Conservation (phyloP, 2,329 filamentous ascomycete species). For the Zopfia rhizophila region DNA sequence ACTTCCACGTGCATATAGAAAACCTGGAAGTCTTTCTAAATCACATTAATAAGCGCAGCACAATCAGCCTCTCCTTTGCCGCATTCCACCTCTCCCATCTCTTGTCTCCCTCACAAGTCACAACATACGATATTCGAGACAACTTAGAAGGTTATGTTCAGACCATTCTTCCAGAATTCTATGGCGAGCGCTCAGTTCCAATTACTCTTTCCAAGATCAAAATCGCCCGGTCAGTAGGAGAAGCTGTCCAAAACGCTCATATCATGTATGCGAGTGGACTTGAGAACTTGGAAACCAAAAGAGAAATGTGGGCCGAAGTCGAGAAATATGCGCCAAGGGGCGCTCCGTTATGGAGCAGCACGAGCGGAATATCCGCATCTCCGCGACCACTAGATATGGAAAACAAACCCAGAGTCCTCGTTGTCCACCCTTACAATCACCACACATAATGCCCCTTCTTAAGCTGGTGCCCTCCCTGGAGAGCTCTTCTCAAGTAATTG, state of each 20-base stretch:
- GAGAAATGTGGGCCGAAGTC: slow-evolving; percentile 62
- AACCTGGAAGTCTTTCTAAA: slow-evolving; percentile 27
- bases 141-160: slow-evolving; percentile 59
- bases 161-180: slow-evolving; percentile 56
- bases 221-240: slow-evolving; percentile 42
- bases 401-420: slow-evolving; percentile 58
- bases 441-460: slow-evolving; percentile 69
- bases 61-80: slow-evolving; percentile 67
- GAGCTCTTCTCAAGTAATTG: slow-evolving; percentile 53
- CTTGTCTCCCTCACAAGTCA: slow-evolving; percentile 51
- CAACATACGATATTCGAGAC: slow-evolving; percentile 62
- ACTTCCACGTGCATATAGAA: too few relatives aligned
- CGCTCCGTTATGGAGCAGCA: slow-evolving; percentile 67
- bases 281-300: slow-evolving; percentile 64
- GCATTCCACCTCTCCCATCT: slow-evolving; percentile 63
- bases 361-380: slow-evolving; percentile 67
- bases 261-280: slow-evolving; percentile 71
- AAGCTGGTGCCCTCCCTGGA: slow-evolving; percentile 65
- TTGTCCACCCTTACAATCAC: slow-evolving; percentile 71
- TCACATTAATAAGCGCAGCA: slow-evolving; percentile 59
- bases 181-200: slow-evolving; percentile 28
- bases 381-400: slow-evolving; percentile 57
- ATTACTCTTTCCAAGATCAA: slow-evolving; percentile 47
- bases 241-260: slow-evolving; percentile 58
- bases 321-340: slow-evolving; percentile 55